Conservation (phyloP, 495 filamentous ascomycete genomes). For the Penicillium roqueforti region DNA sequence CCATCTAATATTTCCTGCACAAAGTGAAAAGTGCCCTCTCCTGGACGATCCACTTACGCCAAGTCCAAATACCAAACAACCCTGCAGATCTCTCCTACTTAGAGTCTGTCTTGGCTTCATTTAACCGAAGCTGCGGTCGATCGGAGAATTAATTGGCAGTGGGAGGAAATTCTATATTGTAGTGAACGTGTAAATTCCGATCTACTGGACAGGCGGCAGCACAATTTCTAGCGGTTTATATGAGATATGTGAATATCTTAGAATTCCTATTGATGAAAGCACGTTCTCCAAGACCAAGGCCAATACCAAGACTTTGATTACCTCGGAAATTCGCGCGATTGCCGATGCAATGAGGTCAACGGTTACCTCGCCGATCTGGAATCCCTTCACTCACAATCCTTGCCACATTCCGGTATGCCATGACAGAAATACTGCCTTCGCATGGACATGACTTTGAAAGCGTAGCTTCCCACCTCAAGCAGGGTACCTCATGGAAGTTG, state of each 20-base stretch:
- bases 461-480: too few species aligned
- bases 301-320: not conserved
- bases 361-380: not conserved
- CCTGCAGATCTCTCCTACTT: slow-evolving; percentile 1
- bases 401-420: not conserved
- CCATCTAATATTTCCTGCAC: not conserved
- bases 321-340: not conserved
- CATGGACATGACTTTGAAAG: too few species aligned
- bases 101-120: slow-evolving; percentile 5
- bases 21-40: not conserved
- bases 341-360: not conserved
- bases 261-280: not conserved
- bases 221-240: not conserved
- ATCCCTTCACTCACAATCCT: not conserved
- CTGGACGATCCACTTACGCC: not conserved
- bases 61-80: not conserved
- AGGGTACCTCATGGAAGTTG: too few species aligned
- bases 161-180: not conserved
- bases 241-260: not conserved
- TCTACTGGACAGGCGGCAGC: not conserved
- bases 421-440: not conserved
- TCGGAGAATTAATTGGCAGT: not conserved
- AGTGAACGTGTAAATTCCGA: not conserved
- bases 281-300: not conserved
- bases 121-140: not conserved